phyloP scores from a whole-genome alignment of 2,329 filamentous ascomycete genomes.

The Trichophyton rubrum region DNA sequence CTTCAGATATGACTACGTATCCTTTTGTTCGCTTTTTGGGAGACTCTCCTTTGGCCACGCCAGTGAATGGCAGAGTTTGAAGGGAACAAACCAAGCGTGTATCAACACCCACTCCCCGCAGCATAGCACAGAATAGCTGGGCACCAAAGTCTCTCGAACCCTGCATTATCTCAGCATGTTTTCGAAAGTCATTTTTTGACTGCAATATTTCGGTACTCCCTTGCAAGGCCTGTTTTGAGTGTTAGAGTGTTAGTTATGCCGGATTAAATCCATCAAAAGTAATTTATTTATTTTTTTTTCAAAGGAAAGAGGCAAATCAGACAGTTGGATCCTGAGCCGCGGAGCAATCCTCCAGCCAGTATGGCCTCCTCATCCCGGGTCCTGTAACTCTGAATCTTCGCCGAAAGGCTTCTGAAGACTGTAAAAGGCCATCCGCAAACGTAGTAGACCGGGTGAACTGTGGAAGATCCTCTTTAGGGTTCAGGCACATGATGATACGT shows the following conservation, averaged over 20 bases:
- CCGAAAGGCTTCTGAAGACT: conserved; percentile 55
- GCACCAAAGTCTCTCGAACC: conserved; percentile 85
- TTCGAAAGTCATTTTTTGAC: conserved; percentile 60
- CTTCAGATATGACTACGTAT: conserved; percentile 28
- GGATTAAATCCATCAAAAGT: neutral
- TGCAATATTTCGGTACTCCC: conserved; percentile 54
- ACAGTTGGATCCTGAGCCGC: conserved; percentile 45
- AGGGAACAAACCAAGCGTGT: conserved; percentile 79
- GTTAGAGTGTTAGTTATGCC: conserved; percentile 4
- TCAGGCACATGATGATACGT: conserved; percentile 54
- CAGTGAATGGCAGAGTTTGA: conserved; percentile 62
- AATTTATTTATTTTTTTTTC: neutral
- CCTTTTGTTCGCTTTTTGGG: conserved; percentile 29
- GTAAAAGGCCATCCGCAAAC: conserved; percentile 65
- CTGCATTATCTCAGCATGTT: conserved; percentile 53
- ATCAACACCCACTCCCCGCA: conserved; percentile 71
- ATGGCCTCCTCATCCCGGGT: conserved; percentile 54
- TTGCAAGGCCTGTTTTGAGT: conserved; percentile 6
- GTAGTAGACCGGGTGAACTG: conserved; percentile 67
- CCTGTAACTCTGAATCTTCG: conserved; percentile 58
- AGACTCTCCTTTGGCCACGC: conserved; percentile 32
- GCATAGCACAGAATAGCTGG: conserved; percentile 77
- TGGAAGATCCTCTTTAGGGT: conserved; percentile 52
- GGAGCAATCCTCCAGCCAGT: conserved; percentile 61
- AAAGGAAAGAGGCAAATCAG: conserved; percentile 11